A percentile compares a stretch with the other conserved stretches of the same genome.
These are phyloP conservation scores for Podaxis carcinomalis DNA, from an alignment of 768 basidiomycete genomes.

Conservation along the genomic window DNA sequence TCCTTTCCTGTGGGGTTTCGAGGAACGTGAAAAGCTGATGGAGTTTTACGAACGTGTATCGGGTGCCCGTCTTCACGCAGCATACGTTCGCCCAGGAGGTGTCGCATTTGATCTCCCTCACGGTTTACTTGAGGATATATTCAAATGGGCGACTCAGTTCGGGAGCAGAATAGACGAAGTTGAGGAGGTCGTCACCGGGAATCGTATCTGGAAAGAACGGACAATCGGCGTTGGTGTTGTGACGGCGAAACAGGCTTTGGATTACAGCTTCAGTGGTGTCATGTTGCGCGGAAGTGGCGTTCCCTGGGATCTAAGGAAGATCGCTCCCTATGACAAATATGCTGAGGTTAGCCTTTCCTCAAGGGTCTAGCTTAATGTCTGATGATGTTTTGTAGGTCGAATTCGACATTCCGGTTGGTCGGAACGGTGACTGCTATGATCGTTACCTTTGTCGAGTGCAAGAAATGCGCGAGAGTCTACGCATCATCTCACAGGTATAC, in stretches of 20 bases:
- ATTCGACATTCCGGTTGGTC: slow-evolving; percentile 95
- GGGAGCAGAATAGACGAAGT: slow-evolving; percentile 89
- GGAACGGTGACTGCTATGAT: slow-evolving; percentile 97
- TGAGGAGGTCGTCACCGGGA: slow-evolving; percentile 96
- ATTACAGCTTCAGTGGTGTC: slow-evolving; percentile 93
- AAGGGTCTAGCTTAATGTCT: background rate
- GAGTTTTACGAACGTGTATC: slow-evolving; percentile 99
- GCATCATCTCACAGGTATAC: slow-evolving; percentile 71
- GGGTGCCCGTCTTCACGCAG: slow-evolving; percentile 93
- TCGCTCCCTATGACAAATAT: slow-evolving; percentile 94
- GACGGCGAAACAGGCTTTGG: slow-evolving; percentile 87
- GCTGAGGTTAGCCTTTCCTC: slow-evolving; percentile 57
- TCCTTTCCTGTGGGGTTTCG: slow-evolving; percentile 99
- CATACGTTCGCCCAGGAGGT: slow-evolving; percentile 97
- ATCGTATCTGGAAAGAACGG: slow-evolving; percentile 97
- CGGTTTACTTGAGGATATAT: slow-evolving; percentile 97
- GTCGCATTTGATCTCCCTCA: slow-evolving; percentile 98
- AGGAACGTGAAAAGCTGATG: slow-evolving; percentile 99
- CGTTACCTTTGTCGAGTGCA: slow-evolving; percentile 97
- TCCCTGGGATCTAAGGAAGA: slow-evolving; percentile 92
- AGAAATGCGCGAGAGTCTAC: slow-evolving; percentile 93
- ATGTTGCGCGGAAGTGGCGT: slow-evolving; percentile 95
- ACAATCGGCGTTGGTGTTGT: slow-evolving; percentile 89
- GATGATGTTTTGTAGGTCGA: slow-evolving; percentile 60
- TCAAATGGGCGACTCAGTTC: slow-evolving; percentile 97